phyloP scores from a whole-genome alignment of 805 yeast species.

The Pichia cephalocereana region DNA sequence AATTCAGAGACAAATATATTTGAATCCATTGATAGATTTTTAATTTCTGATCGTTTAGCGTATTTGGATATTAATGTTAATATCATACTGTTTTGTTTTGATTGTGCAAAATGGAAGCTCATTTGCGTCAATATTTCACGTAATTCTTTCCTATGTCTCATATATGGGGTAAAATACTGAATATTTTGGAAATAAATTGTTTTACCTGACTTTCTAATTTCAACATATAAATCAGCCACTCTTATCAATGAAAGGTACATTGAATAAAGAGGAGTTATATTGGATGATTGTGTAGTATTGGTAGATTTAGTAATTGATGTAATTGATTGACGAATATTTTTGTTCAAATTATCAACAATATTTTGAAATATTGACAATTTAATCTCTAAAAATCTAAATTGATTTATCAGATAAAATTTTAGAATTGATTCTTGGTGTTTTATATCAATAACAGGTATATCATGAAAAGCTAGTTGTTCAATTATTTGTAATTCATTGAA shows the following conservation, averaged over 20 bases:
- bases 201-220: conserved; percentile 39
- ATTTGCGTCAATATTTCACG: conserved; percentile 18
- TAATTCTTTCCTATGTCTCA: conserved; percentile 18
- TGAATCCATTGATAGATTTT: conserved; percentile 3
- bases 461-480: conserved; percentile 1
- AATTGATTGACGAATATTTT: conserved; percentile 8
- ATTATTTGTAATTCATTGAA: conserved; percentile 10
- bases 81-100: conserved; percentile 40
- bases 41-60: conserved; percentile 29
- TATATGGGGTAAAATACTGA: conserved; percentile 33
- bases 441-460: conserved; percentile 5
- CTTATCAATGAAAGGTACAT: conserved; percentile 33
- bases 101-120: conserved; percentile 25
- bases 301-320: not conserved
- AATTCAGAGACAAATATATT: conserved; percentile 23
- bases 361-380: conserved; percentile 22
- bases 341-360: conserved; percentile 23
- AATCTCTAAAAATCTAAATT: conserved; percentile 16
- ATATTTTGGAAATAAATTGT: conserved; percentile 37
- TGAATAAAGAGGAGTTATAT: conserved; percentile 27
- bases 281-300: conserved; percentile 1
- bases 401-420: conserved; percentile 14
- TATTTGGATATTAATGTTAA: conserved; percentile 40
- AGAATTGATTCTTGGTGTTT: conserved; percentile 17
- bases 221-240: conserved; percentile 41